These are phyloP conservation scores for Cystofilobasidium bisporidii DNA, from an alignment of 768 basidiomycete species.

Conservation along the genomic window DNA sequence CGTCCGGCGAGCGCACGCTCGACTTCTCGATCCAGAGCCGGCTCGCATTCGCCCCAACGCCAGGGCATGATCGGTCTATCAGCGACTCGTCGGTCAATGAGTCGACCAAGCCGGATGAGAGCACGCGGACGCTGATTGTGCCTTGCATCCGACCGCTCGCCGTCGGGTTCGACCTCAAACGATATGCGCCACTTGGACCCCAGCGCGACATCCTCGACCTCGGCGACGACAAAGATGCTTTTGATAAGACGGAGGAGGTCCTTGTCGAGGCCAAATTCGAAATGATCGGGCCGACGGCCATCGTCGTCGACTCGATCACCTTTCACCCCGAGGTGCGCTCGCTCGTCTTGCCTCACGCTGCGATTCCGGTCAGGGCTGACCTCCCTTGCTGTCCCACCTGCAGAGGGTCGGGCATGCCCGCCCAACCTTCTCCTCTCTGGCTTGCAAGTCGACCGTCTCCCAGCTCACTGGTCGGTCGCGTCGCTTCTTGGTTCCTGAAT, in stretches of 20 bases:
- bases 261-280: conserved; percentile 5
- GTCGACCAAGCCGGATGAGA: background rate
- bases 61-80: background rate
- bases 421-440: conserved; percentile 16
- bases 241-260: conserved; percentile 19
- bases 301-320: conserved; percentile 6
- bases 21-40: conserved; percentile 25
- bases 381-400: background rate
- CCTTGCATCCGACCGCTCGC: conserved; percentile 15
- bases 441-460: no score
- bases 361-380: background rate
- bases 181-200: background rate
- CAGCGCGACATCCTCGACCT: conserved; percentile 6
- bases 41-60: background rate
- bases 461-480: no score
- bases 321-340: conserved; percentile 7
- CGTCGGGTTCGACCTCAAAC: conserved; percentile 11
- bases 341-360: background rate
- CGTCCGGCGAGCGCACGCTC: conserved; percentile 6
- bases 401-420: conserved; percentile 8
- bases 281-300: conserved; percentile 4
- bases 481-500: no score
- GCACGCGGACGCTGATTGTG: conserved; percentile 5
- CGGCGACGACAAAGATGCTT: background rate
- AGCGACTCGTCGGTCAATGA: background rate